These are phyloP conservation scores for Raphanus sativus DNA, from an alignment of 345 rosid genomes.

Conservation along the genomic window DNA sequence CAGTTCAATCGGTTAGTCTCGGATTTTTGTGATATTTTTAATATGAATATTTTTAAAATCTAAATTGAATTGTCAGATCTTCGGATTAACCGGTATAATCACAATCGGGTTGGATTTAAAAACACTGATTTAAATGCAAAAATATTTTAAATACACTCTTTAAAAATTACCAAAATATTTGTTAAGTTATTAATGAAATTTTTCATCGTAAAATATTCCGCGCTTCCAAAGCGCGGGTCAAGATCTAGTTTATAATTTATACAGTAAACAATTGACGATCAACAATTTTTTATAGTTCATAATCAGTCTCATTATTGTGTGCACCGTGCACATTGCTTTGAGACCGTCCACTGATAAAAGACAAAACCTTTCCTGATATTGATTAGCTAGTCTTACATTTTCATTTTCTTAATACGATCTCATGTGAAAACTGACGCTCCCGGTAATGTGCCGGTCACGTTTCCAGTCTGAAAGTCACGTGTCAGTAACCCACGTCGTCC, in stretches of 20 bases:
- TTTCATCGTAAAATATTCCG: too few species aligned
- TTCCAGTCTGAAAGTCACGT: slow-evolving; percentile 28
- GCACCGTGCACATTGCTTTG: not conserved
- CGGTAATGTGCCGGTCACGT: slow-evolving; percentile 33
- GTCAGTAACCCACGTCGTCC: slow-evolving; percentile 38
- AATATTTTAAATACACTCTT: too few species aligned
- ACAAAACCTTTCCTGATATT: not conserved
- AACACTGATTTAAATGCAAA: too few species aligned
- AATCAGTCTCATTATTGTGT: not conserved
- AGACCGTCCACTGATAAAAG: not conserved
- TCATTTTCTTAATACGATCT: not conserved
- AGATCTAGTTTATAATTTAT: not conserved
- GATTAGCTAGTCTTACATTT: not conserved
- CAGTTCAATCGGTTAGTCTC: too few species aligned
- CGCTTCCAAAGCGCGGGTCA: too few species aligned
- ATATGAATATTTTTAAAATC: too few species aligned
- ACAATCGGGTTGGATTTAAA: too few species aligned
- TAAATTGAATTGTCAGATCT: too few species aligned
- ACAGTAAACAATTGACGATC: not conserved
- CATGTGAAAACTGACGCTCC: slow-evolving; percentile 27
- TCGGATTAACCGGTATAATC: too few species aligned
- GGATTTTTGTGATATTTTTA: too few species aligned
- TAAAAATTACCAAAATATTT: too few species aligned
- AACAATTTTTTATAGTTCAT: not conserved
- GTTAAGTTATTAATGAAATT: too few species aligned